These are phyloP conservation scores for Globisporangium takayamanum DNA, from an alignment of 352 stramenopile species.

Conservation along the genomic window DNA sequence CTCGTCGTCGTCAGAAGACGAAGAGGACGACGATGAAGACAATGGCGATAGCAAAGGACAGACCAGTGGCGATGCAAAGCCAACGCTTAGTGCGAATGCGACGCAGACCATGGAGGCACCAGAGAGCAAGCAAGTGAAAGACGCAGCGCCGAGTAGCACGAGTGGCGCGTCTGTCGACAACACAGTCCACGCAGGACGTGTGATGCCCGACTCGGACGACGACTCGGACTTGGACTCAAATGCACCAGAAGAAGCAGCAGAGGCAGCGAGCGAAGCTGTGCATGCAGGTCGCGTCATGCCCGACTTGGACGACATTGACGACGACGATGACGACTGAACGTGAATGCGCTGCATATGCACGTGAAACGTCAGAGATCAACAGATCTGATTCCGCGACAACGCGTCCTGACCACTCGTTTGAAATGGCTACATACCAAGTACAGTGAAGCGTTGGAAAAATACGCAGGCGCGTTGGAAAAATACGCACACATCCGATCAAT, in stretches of 20 bases:
- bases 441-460: background rate
- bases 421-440: background rate
- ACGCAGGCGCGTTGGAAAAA: background rate
- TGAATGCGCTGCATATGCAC: background rate
- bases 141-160: background rate
- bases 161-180: background rate
- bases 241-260: conserved; percentile 7
- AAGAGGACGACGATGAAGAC: conserved; percentile 19
- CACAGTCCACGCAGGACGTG: conserved; percentile 10
- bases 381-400: background rate
- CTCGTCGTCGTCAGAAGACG: conserved; percentile 48
- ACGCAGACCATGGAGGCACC: background rate
- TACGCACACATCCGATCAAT: background rate
- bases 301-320: conserved; percentile 36
- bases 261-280: conserved; percentile 15
- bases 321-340: conserved; percentile 21
- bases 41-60: background rate
- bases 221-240: conserved; percentile 25
- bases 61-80: background rate
- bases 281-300: conserved; percentile 56
- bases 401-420: background rate
- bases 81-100: background rate
- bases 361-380: background rate
- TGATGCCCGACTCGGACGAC: conserved; percentile 8
- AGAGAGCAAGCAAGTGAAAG: too few relatives aligned